Evolutionary conservation across 306 rosid species (phyloP), one percentile per base, ranked within the genome.

Genomic region (Quercus mongolica): DNA sequence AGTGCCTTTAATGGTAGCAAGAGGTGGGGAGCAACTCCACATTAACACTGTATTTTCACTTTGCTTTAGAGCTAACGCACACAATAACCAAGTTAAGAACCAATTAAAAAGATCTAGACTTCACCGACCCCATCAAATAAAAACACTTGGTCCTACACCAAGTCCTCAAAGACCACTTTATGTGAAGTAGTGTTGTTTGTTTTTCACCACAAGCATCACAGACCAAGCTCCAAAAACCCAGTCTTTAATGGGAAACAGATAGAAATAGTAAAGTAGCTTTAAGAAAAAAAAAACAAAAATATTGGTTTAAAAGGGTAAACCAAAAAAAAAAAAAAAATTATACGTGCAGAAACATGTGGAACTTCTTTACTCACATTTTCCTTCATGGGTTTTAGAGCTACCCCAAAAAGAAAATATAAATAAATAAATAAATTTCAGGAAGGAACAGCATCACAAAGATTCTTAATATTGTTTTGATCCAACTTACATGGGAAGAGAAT

Each of bases 71-170:
- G 71, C 71, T 58, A 49, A 49, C 54, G 17, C 71, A 19, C 30
- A 31, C 21, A 31, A 28, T 56, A 49, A 61, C 44, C 4, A 73
- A 38, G 31, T 49, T 44, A 30, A 31, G 55, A 56, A 54, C 35
- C 71, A 77, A 77, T 31, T 44, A 51, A 76, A 35, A 76, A 21
- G 78, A 71, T 79, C 81, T 71, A 56, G 83, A 51, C 30, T 59
- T 56, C 51, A 56, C 23, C 14, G 69, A 51, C 74, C 46, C 62
- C 20, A 17, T 44, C n/a, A 26, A 25, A 61, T 13, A 61, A 12
- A 78, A 26, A 75, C 69, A 59, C 41, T 73, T 23, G 46, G 77
- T 56, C 86, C 78, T 69, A 74, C 80, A 74, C 20, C 31, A 52
- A 81, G 7, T 15, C 58, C n/a, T 6, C 49, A 64, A 52, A 30